Base-by-base conservation (phyloP, 2,329 filamentous ascomycete species). In the Penicillium sp. region DNA sequence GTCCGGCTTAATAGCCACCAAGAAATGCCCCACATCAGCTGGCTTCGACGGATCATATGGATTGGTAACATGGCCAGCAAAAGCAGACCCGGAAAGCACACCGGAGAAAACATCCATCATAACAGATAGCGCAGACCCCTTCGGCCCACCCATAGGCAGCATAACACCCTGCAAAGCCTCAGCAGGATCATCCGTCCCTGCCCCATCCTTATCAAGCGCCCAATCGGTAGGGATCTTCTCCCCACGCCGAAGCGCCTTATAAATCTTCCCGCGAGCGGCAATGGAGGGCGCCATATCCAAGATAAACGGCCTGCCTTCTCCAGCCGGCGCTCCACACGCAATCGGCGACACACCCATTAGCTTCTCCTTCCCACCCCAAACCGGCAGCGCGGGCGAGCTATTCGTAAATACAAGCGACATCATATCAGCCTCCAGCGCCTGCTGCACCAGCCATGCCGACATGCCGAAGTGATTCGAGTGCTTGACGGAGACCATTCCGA, bases 31-130 rank as follows among this genome's bases (percentile, higher is more conserved):
- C 0, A 91, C 88, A 63, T 91, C 85, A 0, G 86, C 85, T 1
- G 84, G 79, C 55, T 79, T 82, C 0, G 82, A 86, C 3, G 86
- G 80, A 65, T 91, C 88, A 68, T 94, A 94, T 0, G 90, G 90
- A 18, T 83, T 83, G 0, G 86, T 88, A 18, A 94, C 90, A 65
- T 88, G 79, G 0, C 89, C 89, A 0, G 88, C 90, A 72, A 90
- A 94, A 0, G 89, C 89, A 32, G 86, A 87, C 0, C 89, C 90
- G 0, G 88, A 90, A 0, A 94, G 62, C n/a, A 78, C 76, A 1
- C 89, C 90, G 0, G 88, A 91, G 67, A 94, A 93, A 2, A 95
- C 87, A 67, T 94, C 89, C 90, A 94, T 94, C 88, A 91, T 93
- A 52, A 94, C 83, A 0, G 88, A 78, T 39, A 94, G 70, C 0